Percentiles rank a stretch among this genome's conserved stretches.
These are phyloP conservation scores for Mollisia scopiformis DNA, from an alignment of 2,329 filamentous ascomycete genomes.

Conservation along the genomic window DNA sequence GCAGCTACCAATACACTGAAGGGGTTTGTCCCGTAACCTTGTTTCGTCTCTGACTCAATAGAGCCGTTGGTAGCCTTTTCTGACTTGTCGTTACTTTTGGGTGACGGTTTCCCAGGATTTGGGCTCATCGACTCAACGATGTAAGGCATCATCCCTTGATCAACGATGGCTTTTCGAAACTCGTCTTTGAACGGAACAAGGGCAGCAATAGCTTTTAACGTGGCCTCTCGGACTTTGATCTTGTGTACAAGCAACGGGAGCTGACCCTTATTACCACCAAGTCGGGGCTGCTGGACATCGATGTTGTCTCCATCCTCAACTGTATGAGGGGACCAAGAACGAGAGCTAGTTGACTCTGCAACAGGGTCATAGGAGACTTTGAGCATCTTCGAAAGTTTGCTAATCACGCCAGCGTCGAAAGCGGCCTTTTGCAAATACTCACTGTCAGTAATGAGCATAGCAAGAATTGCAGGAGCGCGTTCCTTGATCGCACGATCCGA, in stretches of 20 bases:
- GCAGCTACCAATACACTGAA: slow-evolving; percentile 80
- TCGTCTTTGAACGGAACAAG: slow-evolving; percentile 81
- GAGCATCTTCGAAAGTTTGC: slow-evolving; percentile 63
- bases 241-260: slow-evolving; percentile 66
- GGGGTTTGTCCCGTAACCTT: slow-evolving; percentile 72
- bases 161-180: slow-evolving; percentile 80
- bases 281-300: slow-evolving; percentile 43
- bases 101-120: slow-evolving; percentile 53
- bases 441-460: slow-evolving; percentile 77
- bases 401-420: slow-evolving; percentile 68
- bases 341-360: slow-evolving; percentile 46
- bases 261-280: slow-evolving; percentile 66
- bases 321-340: slow-evolving; percentile 54
- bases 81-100: slow-evolving; percentile 40
- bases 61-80: slow-evolving; percentile 35
- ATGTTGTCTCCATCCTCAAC: slow-evolving; percentile 17
- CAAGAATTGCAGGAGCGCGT: slow-evolving; percentile 74
- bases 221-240: slow-evolving; percentile 75
- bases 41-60: slow-evolving; percentile 17
- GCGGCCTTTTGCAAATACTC: slow-evolving; percentile 81
- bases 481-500: slow-evolving; percentile 62
- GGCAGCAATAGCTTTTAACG: slow-evolving; percentile 79
- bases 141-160: slow-evolving; percentile 78
- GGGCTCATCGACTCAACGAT: slow-evolving; percentile 82
- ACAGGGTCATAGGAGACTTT: slow-evolving; percentile 68